A percentile compares a stretch with the other conserved stretches of the same genome.
phyloP scores from a whole-genome alignment of 2,329 filamentous ascomycete genomes.

The Tolypocladium nubicola region DNA sequence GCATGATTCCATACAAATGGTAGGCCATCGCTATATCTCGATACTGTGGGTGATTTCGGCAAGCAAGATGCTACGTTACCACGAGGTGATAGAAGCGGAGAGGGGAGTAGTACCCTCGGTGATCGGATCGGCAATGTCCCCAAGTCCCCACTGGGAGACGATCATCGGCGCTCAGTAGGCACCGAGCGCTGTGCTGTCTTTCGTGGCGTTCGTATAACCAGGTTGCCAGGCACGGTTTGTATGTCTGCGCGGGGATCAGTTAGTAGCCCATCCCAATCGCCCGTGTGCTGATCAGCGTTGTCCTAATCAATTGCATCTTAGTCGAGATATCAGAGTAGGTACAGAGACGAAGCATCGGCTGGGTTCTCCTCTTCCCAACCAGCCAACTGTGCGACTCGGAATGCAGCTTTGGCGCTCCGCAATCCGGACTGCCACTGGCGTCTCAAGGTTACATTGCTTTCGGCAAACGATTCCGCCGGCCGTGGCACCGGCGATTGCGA shows the following conservation, averaged over 20 bases:
- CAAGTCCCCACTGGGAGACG: too few relatives aligned
- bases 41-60: too few relatives aligned
- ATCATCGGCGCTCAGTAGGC: background rate
- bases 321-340: background rate
- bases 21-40: background rate
- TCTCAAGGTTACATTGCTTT: background rate
- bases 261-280: background rate
- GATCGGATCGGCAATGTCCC: background rate
- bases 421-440: background rate
- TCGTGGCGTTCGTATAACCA: background rate
- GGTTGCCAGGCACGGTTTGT: too few relatives aligned
- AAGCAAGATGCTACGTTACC: background rate
- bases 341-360: too few relatives aligned
- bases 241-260: background rate
- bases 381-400: background rate
- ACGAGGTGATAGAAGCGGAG: background rate
- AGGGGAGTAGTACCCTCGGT: background rate
- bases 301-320: background rate
- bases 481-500: background rate
- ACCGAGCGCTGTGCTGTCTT: background rate
- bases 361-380: background rate
- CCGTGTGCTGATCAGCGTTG: background rate
- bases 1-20: background rate
- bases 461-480: background rate
- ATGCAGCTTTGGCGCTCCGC: background rate